A percentile compares a stretch with the other conserved stretches of the same genome.
Evolutionary conservation across 768 basidiomycete genomes (phyloP).

Genomic region (Roridomyces roridus): DNA sequence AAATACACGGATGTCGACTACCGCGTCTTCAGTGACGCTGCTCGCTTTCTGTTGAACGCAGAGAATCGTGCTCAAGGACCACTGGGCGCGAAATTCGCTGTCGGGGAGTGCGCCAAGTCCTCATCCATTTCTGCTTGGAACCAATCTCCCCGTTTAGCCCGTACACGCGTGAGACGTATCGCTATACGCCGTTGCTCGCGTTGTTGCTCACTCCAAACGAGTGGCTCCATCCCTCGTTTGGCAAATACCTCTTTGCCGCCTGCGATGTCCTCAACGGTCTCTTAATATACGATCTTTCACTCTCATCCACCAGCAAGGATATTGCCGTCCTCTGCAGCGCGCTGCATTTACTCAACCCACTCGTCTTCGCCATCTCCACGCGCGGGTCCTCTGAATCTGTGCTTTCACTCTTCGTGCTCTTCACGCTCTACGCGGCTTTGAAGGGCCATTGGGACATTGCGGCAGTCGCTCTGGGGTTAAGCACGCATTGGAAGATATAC

Average conservation of each 20-base stretch:
- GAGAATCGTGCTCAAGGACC: conserved; percentile 69
- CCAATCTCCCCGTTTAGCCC: conserved; percentile 59
- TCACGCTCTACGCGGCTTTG: conserved; percentile 66
- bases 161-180: conserved; percentile 90
- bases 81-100: conserved; percentile 36
- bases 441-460: conserved; percentile 65
- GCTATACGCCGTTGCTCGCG: conserved; percentile 94
- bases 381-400: conserved; percentile 95
- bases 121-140: conserved; percentile 4
- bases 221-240: conserved; percentile 83
- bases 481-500: conserved; percentile 97
- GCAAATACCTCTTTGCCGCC: conserved; percentile 86
- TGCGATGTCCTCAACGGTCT: conserved; percentile 84
- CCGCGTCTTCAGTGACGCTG: conserved; percentile 93
- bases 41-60: conserved; percentile 65
- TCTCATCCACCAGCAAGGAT: conserved; percentile 34
- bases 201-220: conserved; percentile 81
- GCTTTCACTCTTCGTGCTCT: conserved; percentile 79
- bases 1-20: conserved; percentile 99
- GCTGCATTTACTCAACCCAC: conserved; percentile 89
- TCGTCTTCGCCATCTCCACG: conserved; percentile 96
- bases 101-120: conserved; percentile 77
- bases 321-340: conserved; percentile 65
- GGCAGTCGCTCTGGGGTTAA: conserved; percentile 78
- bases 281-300: conserved; percentile 69